These are phyloP conservation scores for Pseudogymnoascus sp. DNA, from an alignment of 2,329 filamentous ascomycete species.

Conservation along the genomic window DNA sequence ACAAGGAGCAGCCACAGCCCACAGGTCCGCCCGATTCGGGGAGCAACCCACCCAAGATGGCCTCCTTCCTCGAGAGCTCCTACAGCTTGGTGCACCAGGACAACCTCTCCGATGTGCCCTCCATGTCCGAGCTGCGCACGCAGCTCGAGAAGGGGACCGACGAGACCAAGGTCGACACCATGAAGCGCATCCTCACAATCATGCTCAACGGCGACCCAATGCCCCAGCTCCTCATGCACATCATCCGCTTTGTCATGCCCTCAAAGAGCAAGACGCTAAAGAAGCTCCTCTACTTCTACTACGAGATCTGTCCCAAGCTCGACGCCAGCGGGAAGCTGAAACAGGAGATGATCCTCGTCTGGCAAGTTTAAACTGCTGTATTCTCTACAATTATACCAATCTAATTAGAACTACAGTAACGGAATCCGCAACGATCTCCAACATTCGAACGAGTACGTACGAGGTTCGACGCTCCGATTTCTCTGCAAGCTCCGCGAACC, in stretches of 20 bases:
- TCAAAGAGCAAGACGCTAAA: slow-evolving; percentile 94
- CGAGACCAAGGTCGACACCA: slow-evolving; percentile 87
- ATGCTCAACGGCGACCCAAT: slow-evolving; percentile 98
- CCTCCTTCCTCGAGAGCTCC: slow-evolving; percentile 85
- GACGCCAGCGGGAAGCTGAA: slow-evolving; percentile 90
- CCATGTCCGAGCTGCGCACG: slow-evolving; percentile 81
- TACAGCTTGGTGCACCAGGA: slow-evolving; percentile 98
- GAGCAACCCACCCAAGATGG: slow-evolving; percentile 55
- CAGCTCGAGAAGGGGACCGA: slow-evolving; percentile 92
- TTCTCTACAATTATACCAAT: not conserved
- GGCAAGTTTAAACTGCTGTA: no score
- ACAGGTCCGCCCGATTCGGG: slow-evolving; percentile 17
- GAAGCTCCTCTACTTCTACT: slow-evolving; percentile 98
- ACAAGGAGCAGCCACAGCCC: slow-evolving; percentile 7
- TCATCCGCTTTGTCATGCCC: slow-evolving; percentile 99
- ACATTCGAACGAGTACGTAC: slow-evolving; percentile 98
- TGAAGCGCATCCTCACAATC: slow-evolving; percentile 91
- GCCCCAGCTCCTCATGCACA: slow-evolving; percentile 95
- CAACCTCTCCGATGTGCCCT: slow-evolving; percentile 88
- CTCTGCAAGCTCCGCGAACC: slow-evolving; percentile 92
- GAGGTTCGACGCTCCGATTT: slow-evolving; percentile 96
- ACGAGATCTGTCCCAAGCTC: slow-evolving; percentile 96
- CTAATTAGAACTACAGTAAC: slow-evolving; percentile 53
- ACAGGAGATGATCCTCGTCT: slow-evolving; percentile 99
- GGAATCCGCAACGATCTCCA: slow-evolving; percentile 96